A percentile compares a stretch with the other conserved stretches of the same genome.
phyloP scores from a whole-genome alignment of 257 asterid species.

The Pogostemon cablin region DNA sequence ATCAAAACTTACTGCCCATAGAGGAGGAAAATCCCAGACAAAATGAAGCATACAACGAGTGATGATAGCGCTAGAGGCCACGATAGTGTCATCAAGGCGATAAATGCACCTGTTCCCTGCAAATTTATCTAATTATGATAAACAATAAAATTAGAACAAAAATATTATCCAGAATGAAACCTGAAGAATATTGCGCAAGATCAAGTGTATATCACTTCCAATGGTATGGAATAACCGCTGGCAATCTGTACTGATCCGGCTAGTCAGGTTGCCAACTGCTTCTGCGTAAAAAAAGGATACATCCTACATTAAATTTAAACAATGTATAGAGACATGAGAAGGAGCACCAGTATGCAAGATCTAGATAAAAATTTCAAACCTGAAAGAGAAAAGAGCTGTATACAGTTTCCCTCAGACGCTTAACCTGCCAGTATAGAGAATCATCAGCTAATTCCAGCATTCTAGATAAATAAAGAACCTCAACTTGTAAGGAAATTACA shows the following conservation, averaged over 20 bases:
- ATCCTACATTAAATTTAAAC: slow-evolving; percentile 48
- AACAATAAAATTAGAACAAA: slow-evolving; percentile 21
- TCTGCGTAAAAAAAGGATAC: slow-evolving; percentile 53
- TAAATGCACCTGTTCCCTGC: slow-evolving; percentile 59
- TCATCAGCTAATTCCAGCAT: slow-evolving; percentile 20
- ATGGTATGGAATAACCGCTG: slow-evolving; percentile 47
- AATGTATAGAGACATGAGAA: slow-evolving; percentile 15
- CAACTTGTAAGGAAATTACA: too few relatives aligned
- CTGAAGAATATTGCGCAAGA: slow-evolving; percentile 55
- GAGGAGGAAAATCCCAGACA: slow-evolving; percentile 51
- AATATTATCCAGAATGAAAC: slow-evolving; percentile 31
- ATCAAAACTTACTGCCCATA: slow-evolving; percentile 54
- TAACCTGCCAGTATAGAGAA: slow-evolving; percentile 45
- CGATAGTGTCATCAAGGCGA: slow-evolving; percentile 53
- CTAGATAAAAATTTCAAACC: slow-evolving; percentile 38
- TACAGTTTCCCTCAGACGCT: slow-evolving; percentile 51
- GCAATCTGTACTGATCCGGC: slow-evolving; percentile 58
- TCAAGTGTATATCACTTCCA: slow-evolving; percentile 52
- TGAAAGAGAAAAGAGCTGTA: slow-evolving; percentile 49
- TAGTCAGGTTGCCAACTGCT: slow-evolving; percentile 58
- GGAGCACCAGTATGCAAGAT: slow-evolving; percentile 17
- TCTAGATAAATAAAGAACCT: slow-evolving; percentile 14
- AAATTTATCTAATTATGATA: slow-evolving; percentile 23
- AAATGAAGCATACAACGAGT: slow-evolving; percentile 45
- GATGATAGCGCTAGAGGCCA: slow-evolving; percentile 61